Evolutionary conservation across 306 rosid species (phyloP), one percentile per base, ranked within the genome.

Genomic region (Quercus cerris): DNA sequence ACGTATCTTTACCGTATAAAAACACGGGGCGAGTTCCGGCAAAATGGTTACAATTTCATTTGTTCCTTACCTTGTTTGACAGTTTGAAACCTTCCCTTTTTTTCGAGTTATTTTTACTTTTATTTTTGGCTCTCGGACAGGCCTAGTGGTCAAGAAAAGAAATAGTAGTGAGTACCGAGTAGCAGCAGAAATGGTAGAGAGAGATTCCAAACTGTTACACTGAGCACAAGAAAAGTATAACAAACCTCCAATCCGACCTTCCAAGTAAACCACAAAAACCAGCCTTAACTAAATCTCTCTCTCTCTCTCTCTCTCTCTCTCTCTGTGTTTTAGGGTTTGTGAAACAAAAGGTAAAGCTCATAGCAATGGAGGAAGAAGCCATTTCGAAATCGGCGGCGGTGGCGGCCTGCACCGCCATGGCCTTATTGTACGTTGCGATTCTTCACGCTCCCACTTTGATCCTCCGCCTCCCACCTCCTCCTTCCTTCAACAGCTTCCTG

Each of bases 381-480:
- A 62, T 87, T 69, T 86, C 94, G 66, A 85, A 84, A 59, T 75
- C 88, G 20, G 56, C 77, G 22, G 93, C 97, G 5, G 84, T 84
- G 56, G 19, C 70, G 30, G 83, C 93, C 20, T 91, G 91, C 85
- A 74, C 85, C 4, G 74, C 89, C 11, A 85, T 93, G 97, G 96
- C 99, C 5, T 49, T 89, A 28, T 82, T 89, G 58, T 95, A 88
- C 82, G 96, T 95, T 19, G 94, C 77, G 51, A 72, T 89, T 76
- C 89, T 94, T 62, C 89, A 95, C 81, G 88, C 88, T n/a, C 98
- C 99, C 77, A 89, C 94, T 46, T 8, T 89, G 67, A 78, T 95
- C 70, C 92, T 95, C 20, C 97, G 96, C 19, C 90, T 95, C 13
- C 94, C 94, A 3, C 93, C 92, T 13, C 92, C 99, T 75, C 56